Base-by-base conservation (phyloP, 2,329 filamentous ascomycete genomes). In the Dendryphion nanum region DNA sequence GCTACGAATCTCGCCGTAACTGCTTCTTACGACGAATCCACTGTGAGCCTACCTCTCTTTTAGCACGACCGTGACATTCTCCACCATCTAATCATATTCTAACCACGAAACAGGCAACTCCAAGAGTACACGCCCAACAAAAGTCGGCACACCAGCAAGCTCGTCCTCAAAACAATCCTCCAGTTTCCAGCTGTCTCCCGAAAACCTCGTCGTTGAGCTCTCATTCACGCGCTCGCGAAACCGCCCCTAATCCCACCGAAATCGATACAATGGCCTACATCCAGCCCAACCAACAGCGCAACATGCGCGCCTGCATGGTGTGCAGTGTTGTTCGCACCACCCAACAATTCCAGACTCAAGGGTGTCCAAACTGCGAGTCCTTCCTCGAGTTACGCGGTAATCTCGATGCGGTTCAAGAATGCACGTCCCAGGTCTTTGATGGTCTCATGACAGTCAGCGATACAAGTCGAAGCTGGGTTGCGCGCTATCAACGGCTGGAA, bases 231-330 rank as follows among this genome's bases (percentile, higher is more conserved):
- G n/a, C n/a, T n/a, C n/a, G n/a, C n/a, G 7, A 51, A 41, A 32
- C 30, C n/a, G 33, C 40, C 23, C 7, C 15, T 12, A 12, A 10
- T 20, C 31, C 31, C 35, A 28, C 19, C 21, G 15, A 12, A 40
- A 28, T 42, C 34, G 41, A 36, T 40, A 45, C 37, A 49, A 69
- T 72, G 52, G 72, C 82, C 66, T 89, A 81, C 66, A 83, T 89
- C 45, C 71, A 85, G 13, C 78, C 86, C 5, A 77, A 75, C 63
- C 86, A 93, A 69, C 82, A 85, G 72, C 87, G 90, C 69, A 83
- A 87, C 65, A 79, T 95, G 53, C 90, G 93, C 69, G 93, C 93
- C 59, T 98, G 93, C 76, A 96, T 98, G 89, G 89, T 97, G 54
- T 98, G 93, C 80, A 91, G 89, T 38, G 86, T 97, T 63, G 88